These are phyloP conservation scores for Geranomyces variabilis DNA, from an alignment of 192 early-diverging fungal species.

Conservation along the genomic window DNA sequence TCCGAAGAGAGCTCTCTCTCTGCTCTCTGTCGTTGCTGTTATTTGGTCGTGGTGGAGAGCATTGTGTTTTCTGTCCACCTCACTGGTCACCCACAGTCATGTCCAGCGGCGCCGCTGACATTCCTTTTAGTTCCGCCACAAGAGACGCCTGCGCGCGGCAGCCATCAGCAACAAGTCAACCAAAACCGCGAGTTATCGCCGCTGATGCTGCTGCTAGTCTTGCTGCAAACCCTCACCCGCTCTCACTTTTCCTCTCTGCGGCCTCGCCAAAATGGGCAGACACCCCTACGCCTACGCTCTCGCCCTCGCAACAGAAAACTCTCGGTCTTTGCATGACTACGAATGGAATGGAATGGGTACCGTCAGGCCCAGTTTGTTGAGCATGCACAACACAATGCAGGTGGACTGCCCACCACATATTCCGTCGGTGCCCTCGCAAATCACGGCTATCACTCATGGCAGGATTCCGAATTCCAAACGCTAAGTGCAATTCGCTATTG, in stretches of 20 bases:
- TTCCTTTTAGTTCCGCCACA: too few relatives aligned
- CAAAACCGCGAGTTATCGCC: neutral
- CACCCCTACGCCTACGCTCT: neutral
- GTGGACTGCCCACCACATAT: too few relatives aligned
- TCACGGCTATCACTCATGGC: too few relatives aligned
- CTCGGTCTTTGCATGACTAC: constrained; percentile 22
- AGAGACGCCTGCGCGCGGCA: neutral
- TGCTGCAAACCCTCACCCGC: neutral
- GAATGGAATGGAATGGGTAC: constrained; percentile 24
- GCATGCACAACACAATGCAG: constrained; percentile 16
- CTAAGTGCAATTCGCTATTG: too few relatives aligned
- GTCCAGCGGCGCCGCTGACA: too few relatives aligned
- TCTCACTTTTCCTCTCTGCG: neutral
- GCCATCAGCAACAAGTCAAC: neutral
- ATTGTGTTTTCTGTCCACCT: too few relatives aligned
- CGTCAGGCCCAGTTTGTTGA: constrained; percentile 25
- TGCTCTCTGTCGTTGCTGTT: too few relatives aligned
- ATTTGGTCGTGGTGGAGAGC: too few relatives aligned
- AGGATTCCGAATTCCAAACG: too few relatives aligned
- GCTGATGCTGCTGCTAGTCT: neutral
- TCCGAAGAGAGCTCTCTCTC: too few relatives aligned
- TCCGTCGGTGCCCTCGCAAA: too few relatives aligned
- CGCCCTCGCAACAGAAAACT: neutral
- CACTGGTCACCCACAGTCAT: too few relatives aligned
- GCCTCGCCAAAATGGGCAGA: constrained; percentile 8